Base-by-base conservation (phyloP, 2,329 filamentous ascomycete genomes). In the Dryadomyces quercivorus region DNA sequence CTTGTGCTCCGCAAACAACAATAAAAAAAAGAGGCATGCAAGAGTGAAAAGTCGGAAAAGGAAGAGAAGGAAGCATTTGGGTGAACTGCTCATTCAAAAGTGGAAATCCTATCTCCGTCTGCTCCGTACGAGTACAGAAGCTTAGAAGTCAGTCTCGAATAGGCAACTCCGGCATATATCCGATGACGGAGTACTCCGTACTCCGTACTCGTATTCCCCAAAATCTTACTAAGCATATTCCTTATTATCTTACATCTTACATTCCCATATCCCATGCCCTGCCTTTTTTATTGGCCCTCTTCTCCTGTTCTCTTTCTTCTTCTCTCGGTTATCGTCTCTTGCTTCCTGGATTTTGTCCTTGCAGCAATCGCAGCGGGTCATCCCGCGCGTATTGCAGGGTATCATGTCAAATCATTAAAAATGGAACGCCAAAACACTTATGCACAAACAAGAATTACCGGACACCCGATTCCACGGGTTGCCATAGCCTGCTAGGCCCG, bases 321-420 rank as follows among this genome's bases (percentile, higher is more conserved):
- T 38, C 40, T 22, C 21, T 46, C 26, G 26, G 36, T 3, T 8
- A n/a, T 40, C 36, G 6, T 40, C 36, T 40, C 36, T 40, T 40
- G 36, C 36, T 40, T 8, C 15, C 9, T 40, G 10, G 20, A 42
- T 51, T 51, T 53, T 57, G 49, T 43, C 51, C 42, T 40, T 56
- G 54, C 54, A 57, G 54, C 48, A 54, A 47, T 56, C 40, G 50
- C 54, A 57, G 51, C 54, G 48, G 22, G 38, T 38, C 45, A 43
- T 46, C n/a, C 42, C 36, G 15, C 42, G 26, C 46, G 56, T 45
- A 51, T 45, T 51, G 53, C 56, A 57, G 62, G 62, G 62, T 63
- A 63, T 64, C 62, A 61, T 60, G 56, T 50, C 54, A 49, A 43
- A 53, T 22, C 55, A 54, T 46, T 26, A 42, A 56, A 59, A 51